Evolutionary conservation across 2,329 filamentous ascomycete species (phyloP).

Genomic region (Hymenoscyphus repandus): DNA sequence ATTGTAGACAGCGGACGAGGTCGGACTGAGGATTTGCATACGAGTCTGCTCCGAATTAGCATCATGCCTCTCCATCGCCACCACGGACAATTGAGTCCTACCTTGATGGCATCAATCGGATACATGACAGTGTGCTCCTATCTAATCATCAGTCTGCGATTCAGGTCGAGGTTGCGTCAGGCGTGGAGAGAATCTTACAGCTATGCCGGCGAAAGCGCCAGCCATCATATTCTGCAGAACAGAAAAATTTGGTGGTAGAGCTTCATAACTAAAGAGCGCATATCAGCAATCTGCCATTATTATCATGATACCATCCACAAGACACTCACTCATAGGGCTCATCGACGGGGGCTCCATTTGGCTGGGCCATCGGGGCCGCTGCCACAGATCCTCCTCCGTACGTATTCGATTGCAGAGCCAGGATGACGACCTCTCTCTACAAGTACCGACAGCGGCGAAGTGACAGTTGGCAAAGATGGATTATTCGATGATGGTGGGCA

Average conservation of each 20-base stretch:
- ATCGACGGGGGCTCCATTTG: conserved; percentile 56
- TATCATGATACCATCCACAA: conserved; percentile 4
- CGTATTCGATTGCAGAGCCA: conserved; percentile 55
- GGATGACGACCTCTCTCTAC: conserved; percentile 41
- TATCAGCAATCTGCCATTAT: conserved; percentile 18
- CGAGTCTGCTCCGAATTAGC: conserved; percentile 61
- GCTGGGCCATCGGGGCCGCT: conserved; percentile 65
- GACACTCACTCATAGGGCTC: conserved; percentile 57
- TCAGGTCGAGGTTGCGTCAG: conserved; percentile 14
- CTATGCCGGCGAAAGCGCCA: conserved; percentile 80
- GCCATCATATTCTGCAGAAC: conserved; percentile 91
- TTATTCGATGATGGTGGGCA: neutral
- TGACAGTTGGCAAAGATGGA: neutral
- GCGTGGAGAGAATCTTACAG: conserved; percentile 19
- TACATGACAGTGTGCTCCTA: conserved; percentile 99
- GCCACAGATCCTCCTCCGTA: conserved; percentile 60
- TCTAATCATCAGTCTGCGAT: conserved; percentile 18
- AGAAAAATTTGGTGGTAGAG: conserved; percentile 89
- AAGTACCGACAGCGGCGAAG: neutral
- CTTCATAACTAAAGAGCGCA: conserved; percentile 65
- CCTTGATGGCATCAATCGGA: conserved; percentile 96
- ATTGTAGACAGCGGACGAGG: conserved; percentile 73
- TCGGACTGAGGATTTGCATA: conserved; percentile 93
- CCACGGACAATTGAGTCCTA: conserved; percentile 34
- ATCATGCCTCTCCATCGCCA: conserved; percentile 2